Evolutionary conservation across 768 basidiomycete species (phyloP).

Genomic region (Fomitopsis serialis): DNA sequence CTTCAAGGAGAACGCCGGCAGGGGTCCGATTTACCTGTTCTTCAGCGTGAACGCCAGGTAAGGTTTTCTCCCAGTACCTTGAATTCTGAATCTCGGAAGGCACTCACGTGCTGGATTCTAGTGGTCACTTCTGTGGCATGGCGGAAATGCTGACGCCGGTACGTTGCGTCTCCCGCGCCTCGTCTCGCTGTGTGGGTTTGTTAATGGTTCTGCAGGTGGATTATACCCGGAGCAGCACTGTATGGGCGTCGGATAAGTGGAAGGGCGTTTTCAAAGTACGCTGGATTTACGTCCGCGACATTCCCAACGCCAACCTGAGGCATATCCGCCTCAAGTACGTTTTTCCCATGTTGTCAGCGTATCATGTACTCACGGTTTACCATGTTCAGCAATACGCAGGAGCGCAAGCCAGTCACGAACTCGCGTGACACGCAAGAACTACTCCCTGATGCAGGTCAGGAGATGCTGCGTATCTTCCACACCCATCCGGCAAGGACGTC

Average conservation of each 20-base stretch:
- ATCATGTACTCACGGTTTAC: conserved; percentile 7
- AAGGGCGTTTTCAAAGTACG: conserved; percentile 98
- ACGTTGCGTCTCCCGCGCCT: conserved; percentile 19
- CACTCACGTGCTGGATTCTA: conserved; percentile 20
- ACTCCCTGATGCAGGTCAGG: conserved; percentile 91
- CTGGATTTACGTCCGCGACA: conserved; percentile 97
- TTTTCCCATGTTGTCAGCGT: neutral
- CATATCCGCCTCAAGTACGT: conserved; percentile 84
- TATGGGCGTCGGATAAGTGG: conserved; percentile 99
- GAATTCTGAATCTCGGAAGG: too few relatives aligned
- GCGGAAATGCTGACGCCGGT: conserved; percentile 97
- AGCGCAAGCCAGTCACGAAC: conserved; percentile 97
- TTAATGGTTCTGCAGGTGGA: conserved; percentile 54
- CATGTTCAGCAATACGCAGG: conserved; percentile 82
- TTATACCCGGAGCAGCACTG: conserved; percentile 89
- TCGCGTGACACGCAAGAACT: conserved; percentile 97
- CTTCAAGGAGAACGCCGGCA: conserved; percentile 88
- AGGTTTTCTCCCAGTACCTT: neutral
- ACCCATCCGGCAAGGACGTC: conserved; percentile 92
- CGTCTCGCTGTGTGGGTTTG: neutral
- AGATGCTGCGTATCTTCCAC: conserved; percentile 94
- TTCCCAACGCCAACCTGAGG: conserved; percentile 82
- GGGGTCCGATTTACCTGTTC: conserved; percentile 95
- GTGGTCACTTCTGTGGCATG: conserved; percentile 98
- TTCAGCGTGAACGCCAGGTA: conserved; percentile 95